Evolutionary conservation across 2,329 filamentous ascomycete genomes (phyloP), one percentile per base, ranked within the genome.

Genomic region (Chaetomium sp.): DNA sequence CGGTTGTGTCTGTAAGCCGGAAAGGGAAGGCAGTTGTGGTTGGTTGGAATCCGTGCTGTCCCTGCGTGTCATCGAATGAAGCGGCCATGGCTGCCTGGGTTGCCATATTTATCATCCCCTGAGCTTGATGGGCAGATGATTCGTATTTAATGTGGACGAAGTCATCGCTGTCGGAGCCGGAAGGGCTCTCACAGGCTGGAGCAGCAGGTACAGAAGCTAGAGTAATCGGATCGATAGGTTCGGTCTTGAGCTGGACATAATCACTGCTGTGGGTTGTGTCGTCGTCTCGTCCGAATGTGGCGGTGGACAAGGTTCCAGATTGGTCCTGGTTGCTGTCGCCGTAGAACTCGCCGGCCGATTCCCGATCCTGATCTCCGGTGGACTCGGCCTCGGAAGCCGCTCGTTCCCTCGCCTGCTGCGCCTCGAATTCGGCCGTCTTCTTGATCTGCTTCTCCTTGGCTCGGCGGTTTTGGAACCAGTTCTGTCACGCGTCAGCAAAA

Each of bases 391-490:
- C 79, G 10, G 77, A 76, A 31, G 70, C 67, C 5, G 74, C 72
- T 60, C 75, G 75, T 65, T 80, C 78, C 53, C 75, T 75, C 16
- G 75, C 75, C 62, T 79, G 78, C 25, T 76, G 77, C 25, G 80
- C 80, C 68, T 84, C 81, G 66, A 81, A 80, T 62, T 81, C 81
- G 63, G 80, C 78, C 53, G 81, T 78, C 68, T 86, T 87, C 71
- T 81, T 83, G 73, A 87, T 84, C 72, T 88, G 86, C 81, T 87
- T 87, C 68, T 85, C 85, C 75, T 87, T 85, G 60, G 87, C 86
- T 59, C 87, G 81, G 65, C 87, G 80, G 72, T 89, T 89, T 70
- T 89, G 87, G 72, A 89, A 89, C 87, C 87, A 89, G 72, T 89
- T 89, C 86, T 89, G 59, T n/a, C 27, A 60, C 25, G 57, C 54